Evolutionary conservation across 352 stramenopile genomes (phyloP).

Genomic region (Phytophthora pseudosyringae): DNA sequence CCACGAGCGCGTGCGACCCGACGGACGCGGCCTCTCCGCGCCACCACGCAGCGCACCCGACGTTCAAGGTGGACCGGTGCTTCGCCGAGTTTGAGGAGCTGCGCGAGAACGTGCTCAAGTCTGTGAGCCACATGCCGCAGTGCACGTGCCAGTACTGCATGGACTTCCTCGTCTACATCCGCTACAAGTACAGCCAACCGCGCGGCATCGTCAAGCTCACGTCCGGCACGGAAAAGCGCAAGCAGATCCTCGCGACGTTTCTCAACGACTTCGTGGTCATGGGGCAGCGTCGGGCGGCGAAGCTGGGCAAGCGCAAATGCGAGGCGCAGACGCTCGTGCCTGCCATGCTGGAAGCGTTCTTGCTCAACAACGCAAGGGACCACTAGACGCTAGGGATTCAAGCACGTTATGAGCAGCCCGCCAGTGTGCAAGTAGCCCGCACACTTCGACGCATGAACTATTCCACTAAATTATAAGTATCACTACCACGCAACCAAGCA

Average conservation of each 20-base stretch:
- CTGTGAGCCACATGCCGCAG: constrained; percentile 40
- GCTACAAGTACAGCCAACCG: constrained; percentile 47
- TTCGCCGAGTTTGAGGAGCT: constrained; percentile 66
- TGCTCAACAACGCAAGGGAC: constrained; percentile 41
- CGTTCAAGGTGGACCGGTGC: constrained; percentile 52
- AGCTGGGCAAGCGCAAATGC: constrained; percentile 36
- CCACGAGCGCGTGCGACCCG: constrained; percentile 39
- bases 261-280: constrained; percentile 49
- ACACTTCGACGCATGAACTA: constrained; percentile 18
- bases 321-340: constrained; percentile 46
- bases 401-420: constrained; percentile 3
- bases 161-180: constrained; percentile 49
- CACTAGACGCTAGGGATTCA: constrained; percentile 12
- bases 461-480: constrained; percentile 33
- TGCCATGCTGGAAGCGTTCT: constrained; percentile 44
- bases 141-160: constrained; percentile 48
- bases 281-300: constrained; percentile 34
- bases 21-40: constrained; percentile 1
- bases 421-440: constrained; percentile 28
- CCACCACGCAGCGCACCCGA: constrained; percentile 16
- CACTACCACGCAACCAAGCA: constrained; percentile 13
- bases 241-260: constrained; percentile 37
- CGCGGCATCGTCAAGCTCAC: constrained; percentile 41
- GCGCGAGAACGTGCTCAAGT: constrained; percentile 43
- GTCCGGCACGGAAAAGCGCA: constrained; percentile 38